Conservation (phyloP, 345 rosid genomes). For the Pistacia vera region DNA sequence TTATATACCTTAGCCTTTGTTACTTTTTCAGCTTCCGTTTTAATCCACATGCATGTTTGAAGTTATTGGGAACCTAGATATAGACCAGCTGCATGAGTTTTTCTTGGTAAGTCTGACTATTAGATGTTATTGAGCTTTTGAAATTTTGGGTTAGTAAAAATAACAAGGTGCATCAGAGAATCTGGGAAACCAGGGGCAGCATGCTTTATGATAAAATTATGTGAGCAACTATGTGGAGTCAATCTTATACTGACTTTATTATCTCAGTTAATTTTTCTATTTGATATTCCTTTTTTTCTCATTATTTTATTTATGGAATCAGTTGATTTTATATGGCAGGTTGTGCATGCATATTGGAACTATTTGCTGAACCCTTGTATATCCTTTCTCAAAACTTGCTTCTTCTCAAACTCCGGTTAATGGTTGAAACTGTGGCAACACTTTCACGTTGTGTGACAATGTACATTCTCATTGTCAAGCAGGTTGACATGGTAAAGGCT, state of each 20-base stretch:
- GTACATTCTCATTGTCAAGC: conserved; percentile 67
- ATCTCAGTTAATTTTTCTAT: not conserved
- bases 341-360: conserved; percentile 82
- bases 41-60: not conserved
- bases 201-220: not conserved
- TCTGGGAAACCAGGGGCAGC: not conserved
- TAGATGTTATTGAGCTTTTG: not conserved
- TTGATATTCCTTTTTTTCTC: not conserved
- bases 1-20: no score
- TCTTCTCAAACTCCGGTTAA: conserved; percentile 65
- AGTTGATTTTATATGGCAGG: conserved; percentile 46
- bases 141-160: not conserved
- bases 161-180: not conserved
- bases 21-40: not conserved
- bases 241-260: not conserved
- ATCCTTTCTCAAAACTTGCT: conserved; percentile 87
- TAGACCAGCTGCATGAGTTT: not conserved
- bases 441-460: conserved; percentile 70
- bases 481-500: conserved; percentile 58
- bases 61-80: not conserved
- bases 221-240: not conserved
- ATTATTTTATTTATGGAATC: conserved; percentile 3
- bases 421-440: conserved; percentile 86
- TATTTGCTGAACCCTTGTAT: conserved; percentile 87
- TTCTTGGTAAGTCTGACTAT: not conserved